Evolutionary conservation across 176 grass and related monocot genomes (phyloP), one percentile per base, ranked within the genome.

Genomic region (Bolboschoenus planiculmis): DNA sequence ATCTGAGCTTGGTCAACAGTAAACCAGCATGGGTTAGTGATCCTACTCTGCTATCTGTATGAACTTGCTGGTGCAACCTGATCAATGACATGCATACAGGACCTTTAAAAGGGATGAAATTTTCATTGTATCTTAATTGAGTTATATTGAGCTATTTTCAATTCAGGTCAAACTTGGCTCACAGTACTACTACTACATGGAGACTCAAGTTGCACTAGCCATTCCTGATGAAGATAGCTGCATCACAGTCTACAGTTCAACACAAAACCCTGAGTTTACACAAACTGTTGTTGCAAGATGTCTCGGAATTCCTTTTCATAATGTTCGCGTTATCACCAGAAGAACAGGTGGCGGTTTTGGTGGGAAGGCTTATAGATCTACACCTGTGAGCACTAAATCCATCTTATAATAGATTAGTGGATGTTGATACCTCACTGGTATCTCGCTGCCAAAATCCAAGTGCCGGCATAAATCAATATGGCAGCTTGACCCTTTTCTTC

Each of bases 171-270:
- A 92, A 78, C 84, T 95, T 77, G 81, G 77, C 43, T 90, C 90
- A 63, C 88, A 95, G 34, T 92, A 95, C 33, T 83, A 90, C 57
- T 95, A 90, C 78, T 94, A 94, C 55, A 94, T 94, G 93, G 93
- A 95, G 76, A 95, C 88, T 63, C 90, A 95, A 15, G 85, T 90
- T 42, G 63, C 90, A 62, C 34, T 95, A 10, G n/a, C n/a, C n/a
- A n/a, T n/a, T n/a, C n/a, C n/a, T n/a, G n/a, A n/a, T n/a, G n/a
- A n/a, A n/a, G n/a, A 97, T 84, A 89, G 88, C 34, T 90, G 90
- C 35, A 79, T 95, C 7, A 71, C 86, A 20, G 78, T 92, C 20
- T 90, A 95, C 78, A 92, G 81, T 76, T 92, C 93, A 57, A 51
- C 81, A 47, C 93, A 95, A 34, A 43, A 18, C 27, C 84, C 90